Base-by-base conservation (phyloP, 2,329 filamentous ascomycete species). In the Plenodomus biglobosus region DNA sequence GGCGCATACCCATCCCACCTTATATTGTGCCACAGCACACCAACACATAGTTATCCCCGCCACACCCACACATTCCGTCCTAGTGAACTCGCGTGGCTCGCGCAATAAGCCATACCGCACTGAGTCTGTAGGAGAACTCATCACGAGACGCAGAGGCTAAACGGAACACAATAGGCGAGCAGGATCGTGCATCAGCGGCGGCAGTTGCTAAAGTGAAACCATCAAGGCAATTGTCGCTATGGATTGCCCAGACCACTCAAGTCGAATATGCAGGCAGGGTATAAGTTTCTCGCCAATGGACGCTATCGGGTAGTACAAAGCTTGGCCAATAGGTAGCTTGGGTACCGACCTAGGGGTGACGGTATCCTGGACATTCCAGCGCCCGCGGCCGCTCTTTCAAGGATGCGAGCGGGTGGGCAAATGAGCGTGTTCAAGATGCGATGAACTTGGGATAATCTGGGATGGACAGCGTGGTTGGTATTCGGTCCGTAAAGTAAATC, bases 231-330 rank as follows among this genome's bases (percentile, higher is more conserved):
- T 6, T 24, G 38, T 16, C 37, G 36, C 46, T 30, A 41, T n/a
- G n/a, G n/a, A n/a, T n/a, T n/a, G n/a, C n/a, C n/a, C n/a, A n/a
- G 50, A 36, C 41, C 46, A 51, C 41, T 46, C 40, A 16, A 43
- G 38, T 41, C 42, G 36, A n/a, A 42, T 38, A 35, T 30, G 55
- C 48, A 48, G 46, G 35, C 3, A 44, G 54, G 68, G 66, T 66
- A 65, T 65, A 68, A 65, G 62, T 69, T 69, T 64, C 48, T 62
- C 55, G 55, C 53, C 48, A 52, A 64, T 58, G 57, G 46, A 48
- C 50, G 48, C 49, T 52, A 24, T 40, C 45, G 17, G 40, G 50
- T 35, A 40, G 47, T 32, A 11, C 8, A 32, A 32, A 32, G 50
- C 53, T 32, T 38, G 19, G 8, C 30, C 54, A 49, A 58, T 60